These are phyloP conservation scores for Talaromyces marneffei DNA, from an alignment of 2,329 filamentous ascomycete species.

Conservation along the genomic window DNA sequence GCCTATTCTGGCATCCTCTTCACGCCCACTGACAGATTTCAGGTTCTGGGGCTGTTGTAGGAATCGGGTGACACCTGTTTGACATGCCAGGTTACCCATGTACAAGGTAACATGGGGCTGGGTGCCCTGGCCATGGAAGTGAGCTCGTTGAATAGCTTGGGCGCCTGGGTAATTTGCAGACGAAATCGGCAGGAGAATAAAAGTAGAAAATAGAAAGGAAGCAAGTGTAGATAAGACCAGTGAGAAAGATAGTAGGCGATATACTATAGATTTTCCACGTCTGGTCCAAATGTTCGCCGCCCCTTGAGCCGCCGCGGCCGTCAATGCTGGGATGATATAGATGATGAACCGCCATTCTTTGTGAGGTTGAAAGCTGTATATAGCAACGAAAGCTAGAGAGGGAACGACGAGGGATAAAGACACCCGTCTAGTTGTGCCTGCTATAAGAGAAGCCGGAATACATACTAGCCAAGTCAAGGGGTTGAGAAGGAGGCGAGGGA, in stretches of 20 bases:
- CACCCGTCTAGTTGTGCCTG: constrained; percentile 46
- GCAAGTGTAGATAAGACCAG: constrained; percentile 56
- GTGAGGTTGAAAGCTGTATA: constrained; percentile 87
- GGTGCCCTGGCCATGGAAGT: constrained; percentile 26
- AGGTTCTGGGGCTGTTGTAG: constrained; percentile 36
- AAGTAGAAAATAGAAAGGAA: constrained; percentile 56
- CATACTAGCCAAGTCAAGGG: constrained; percentile 56
- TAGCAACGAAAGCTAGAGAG: constrained; percentile 62
- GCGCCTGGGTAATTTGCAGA: constrained; percentile 92
- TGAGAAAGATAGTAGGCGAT: constrained; percentile 49
- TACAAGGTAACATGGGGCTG: constrained; percentile 40
- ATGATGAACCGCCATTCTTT: constrained; percentile 96
- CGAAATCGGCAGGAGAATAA: constrained; percentile 72
- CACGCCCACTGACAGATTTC: constrained; percentile 14
- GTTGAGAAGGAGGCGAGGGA: constrained; percentile 80
- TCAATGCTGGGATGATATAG: constrained; percentile 76
- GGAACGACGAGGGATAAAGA: constrained; percentile 58
- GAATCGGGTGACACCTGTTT: constrained; percentile 59
- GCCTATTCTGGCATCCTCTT: constrained; percentile 10
- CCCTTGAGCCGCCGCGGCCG: constrained; percentile 67
- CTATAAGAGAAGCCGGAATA: constrained; percentile 47
- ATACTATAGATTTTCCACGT: constrained; percentile 55
- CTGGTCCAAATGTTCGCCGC: constrained; percentile 66
- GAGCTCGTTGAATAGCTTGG: constrained; percentile 57
- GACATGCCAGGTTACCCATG: constrained; percentile 57